A percentile compares a stretch with the other conserved stretches of the same genome.
Evolutionary conservation across 176 grass and related monocot genomes (phyloP).

Genomic region (Microstegium vimineum): DNA sequence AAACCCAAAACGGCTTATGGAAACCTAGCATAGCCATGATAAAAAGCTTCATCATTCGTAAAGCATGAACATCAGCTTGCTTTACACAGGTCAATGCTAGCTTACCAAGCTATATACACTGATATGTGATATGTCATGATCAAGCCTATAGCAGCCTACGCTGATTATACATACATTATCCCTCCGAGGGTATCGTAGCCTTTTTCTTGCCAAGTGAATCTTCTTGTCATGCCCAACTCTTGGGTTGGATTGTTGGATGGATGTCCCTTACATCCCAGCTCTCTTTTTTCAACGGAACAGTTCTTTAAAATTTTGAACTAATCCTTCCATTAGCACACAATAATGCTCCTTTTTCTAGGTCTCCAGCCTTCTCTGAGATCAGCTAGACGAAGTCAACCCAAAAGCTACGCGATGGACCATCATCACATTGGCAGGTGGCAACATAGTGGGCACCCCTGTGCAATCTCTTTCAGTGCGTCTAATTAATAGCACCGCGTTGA

Average conservation of each 20-base stretch:
- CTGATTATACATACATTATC: constrained; percentile 25
- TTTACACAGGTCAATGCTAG: constrained; percentile 20
- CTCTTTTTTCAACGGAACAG: neutral
- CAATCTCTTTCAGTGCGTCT: constrained; percentile 42
- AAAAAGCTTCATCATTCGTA: neutral
- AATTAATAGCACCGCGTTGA: constrained; percentile 31
- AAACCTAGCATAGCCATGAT: constrained; percentile 4
- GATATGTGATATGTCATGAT: constrained; percentile 24
- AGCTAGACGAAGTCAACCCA: constrained; percentile 32
- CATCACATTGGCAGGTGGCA: constrained; percentile 30
- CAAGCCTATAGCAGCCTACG: constrained; percentile 30
- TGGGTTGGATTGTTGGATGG: constrained; percentile 3
- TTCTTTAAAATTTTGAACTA: constrained; percentile 13
- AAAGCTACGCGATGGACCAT: constrained; percentile 11
- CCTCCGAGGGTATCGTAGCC: constrained; percentile 21
- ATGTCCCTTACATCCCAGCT: constrained; percentile 9
- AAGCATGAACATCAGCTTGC: constrained; percentile 4
- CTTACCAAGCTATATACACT: constrained; percentile 22
- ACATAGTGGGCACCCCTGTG: constrained; percentile 33
- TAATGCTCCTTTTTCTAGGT: neutral
- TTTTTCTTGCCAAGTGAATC: constrained; percentile 34
- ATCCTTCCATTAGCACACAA: constrained; percentile 18
- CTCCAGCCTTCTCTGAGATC: constrained; percentile 12
- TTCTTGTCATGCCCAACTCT: constrained; percentile 37
- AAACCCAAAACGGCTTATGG: constrained; percentile 9